Conservation (phyloP, 176 grass and related monocot genomes). For the Oryza australiensis region DNA sequence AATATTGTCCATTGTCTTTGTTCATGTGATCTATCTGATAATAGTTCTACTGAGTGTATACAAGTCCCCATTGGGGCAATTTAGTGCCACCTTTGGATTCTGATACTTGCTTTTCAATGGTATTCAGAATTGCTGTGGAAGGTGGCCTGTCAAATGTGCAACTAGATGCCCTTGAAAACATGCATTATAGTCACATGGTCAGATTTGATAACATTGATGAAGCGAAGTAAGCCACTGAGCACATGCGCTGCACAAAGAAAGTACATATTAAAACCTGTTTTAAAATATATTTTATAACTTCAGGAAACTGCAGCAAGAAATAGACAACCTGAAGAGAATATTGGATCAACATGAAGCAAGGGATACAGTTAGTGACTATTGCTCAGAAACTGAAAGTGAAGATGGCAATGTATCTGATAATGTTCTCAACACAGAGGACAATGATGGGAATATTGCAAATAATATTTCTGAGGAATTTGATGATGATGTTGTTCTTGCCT, state of each 20-base stretch:
- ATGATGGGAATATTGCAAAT: conserved; percentile 32
- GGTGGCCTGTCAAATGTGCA: conserved; percentile 55
- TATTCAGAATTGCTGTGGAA: conserved; percentile 85
- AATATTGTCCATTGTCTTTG: conserved; percentile 1
- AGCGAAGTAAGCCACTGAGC: conserved; percentile 62
- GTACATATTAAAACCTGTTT: conserved; percentile 12
- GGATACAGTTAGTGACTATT: conserved; percentile 54
- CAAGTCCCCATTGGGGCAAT: neutral
- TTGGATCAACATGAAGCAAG: conserved; percentile 57
- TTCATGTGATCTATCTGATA: conserved; percentile 1
- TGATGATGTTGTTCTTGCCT: conserved; percentile 61
- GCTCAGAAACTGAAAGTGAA: conserved; percentile 89
- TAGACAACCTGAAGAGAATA: conserved; percentile 60
- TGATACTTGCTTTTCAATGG: conserved; percentile 36
- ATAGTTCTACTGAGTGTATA: neutral
- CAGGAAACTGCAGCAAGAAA: conserved; percentile 72
- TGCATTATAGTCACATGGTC: conserved; percentile 91
- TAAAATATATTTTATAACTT: conserved; percentile 19
- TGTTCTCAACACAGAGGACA: conserved; percentile 36
- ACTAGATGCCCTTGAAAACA: conserved; percentile 87
- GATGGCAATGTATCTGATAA: conserved; percentile 48
- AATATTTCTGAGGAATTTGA: conserved; percentile 46
- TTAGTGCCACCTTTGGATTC: conserved; percentile 27
- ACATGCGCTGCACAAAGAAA: neutral
- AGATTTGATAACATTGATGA: conserved; percentile 84